Evolutionary conservation across 2,329 filamentous ascomycete genomes (phyloP), one percentile per base, ranked within the genome.

Genomic region (Colletotrichum chlorophyti): DNA sequence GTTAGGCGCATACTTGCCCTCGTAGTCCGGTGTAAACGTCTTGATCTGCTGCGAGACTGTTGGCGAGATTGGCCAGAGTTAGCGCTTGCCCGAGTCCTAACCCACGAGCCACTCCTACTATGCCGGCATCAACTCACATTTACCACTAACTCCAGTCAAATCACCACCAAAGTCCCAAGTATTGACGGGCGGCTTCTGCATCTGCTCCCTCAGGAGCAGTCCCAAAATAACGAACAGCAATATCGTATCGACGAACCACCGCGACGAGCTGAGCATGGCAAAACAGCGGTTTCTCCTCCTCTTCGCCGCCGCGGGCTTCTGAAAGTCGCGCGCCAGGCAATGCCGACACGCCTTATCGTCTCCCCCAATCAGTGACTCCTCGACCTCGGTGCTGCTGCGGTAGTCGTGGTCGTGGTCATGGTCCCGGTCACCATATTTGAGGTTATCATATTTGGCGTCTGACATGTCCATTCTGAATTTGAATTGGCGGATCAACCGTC

Each of bases 1-100:
- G 57, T 74, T 71, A 5, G 76, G 76, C 9, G 73, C 65, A 51
- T 72, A 78, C 40, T 61, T 53, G 38, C 51, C 54, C 52, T 62
- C n/a, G 68, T 70, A 45, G 73, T 75, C 21, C 69, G 73, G 5
- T 9, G 64, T 62, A 59, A 78, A 78, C 0, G 65, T 69, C 40
- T 67, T 73, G 58, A 78, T 71, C 49, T 77, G 72, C 37, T 77
- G 73, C 3, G 72, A 67, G 52, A 78, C 72, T 75, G 23, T 24
- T 12, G 6, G 5, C 1, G 2, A 12, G n/a, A 14, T 12, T 14
- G 7, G 14, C 19, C 9, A 17, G n/a, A 31, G 32, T 47, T 35
- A 53, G 27, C 23, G 3, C 5, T n/a, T 11, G 24, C 26, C 3
- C 14, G 23, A 27, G 8, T 34, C 15, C 10, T 15, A 31, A 10